Evolutionary conservation across 768 basidiomycete species (phyloP).

Genomic region (Naganishia onofrii): DNA sequence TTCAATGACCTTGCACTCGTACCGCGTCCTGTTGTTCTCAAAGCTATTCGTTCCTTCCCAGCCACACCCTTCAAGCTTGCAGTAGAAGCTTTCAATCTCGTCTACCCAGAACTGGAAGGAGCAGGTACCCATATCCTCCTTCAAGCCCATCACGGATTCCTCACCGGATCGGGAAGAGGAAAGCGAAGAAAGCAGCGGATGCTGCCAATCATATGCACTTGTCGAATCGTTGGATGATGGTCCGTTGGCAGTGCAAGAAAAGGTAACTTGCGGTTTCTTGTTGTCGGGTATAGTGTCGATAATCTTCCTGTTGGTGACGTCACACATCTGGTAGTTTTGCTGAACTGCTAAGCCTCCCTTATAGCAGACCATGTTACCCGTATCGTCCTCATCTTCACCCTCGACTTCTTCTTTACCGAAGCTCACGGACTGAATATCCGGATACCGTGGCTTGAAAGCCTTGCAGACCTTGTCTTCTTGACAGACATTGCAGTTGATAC

Average conservation of each 20-base stretch:
- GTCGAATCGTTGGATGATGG: conserved; percentile 41
- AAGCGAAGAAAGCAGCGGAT: conserved; percentile 36
- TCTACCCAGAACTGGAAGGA: conserved; percentile 99
- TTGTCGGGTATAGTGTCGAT: conserved; percentile 86
- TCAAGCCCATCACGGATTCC: background rate
- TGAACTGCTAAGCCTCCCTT: conserved; percentile 89
- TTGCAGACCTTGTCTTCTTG: conserved; percentile 74
- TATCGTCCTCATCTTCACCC: conserved; percentile 53
- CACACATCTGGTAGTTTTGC: conserved; percentile 92
- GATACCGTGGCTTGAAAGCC: conserved; percentile 62
- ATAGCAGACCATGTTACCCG: conserved; percentile 85
- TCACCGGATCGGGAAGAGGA: conserved; percentile 19
- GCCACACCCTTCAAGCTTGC: conserved; percentile 70
- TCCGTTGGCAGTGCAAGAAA: conserved; percentile 64
- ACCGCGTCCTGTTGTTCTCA: conserved; percentile 69
- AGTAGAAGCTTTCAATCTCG: conserved; percentile 92
- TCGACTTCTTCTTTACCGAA: conserved; percentile 28
- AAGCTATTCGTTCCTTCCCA: conserved; percentile 43
- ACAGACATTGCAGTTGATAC: conserved; percentile 98
- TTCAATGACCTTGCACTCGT: conserved; percentile 76
- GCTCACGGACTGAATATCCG: conserved; percentile 26
- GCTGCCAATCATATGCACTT: background rate
- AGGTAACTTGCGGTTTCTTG: conserved; percentile 87
- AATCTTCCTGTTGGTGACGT: conserved; percentile 97
- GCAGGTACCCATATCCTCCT: conserved; percentile 64